A percentile compares a stretch with the other conserved stretches of the same genome.
Evolutionary conservation across 2,329 filamentous ascomycete genomes (phyloP).

Genomic region (Fusarium sp.): DNA sequence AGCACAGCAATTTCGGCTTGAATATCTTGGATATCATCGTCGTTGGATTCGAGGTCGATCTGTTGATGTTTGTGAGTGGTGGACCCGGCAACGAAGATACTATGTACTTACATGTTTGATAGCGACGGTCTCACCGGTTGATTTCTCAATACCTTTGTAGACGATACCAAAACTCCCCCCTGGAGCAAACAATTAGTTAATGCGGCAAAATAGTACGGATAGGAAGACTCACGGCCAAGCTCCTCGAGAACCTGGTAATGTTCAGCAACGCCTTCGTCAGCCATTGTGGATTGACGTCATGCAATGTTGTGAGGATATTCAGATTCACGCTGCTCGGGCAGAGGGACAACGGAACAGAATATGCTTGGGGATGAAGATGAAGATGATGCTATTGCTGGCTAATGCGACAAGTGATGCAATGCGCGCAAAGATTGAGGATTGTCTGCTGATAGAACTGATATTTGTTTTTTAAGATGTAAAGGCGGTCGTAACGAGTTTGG

Average conservation of each 20-base stretch:
- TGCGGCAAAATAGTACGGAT: not conserved
- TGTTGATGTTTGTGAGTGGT: conserved; percentile 56
- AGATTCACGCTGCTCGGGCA: conserved; percentile 21
- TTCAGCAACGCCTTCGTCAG: conserved; percentile 77
- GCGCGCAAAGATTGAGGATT: conserved; percentile 1
- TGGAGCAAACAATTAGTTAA: conserved; percentile 56
- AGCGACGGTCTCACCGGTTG: conserved; percentile 92
- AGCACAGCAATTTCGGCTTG: conserved; percentile 97
- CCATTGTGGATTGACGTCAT: conserved; percentile 60
- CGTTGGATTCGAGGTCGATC: conserved; percentile 99
- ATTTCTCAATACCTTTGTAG: conserved; percentile 94
- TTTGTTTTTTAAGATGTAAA: conserved; percentile 12
- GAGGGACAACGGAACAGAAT: conserved; percentile 15
- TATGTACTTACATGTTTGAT: conserved; percentile 86
- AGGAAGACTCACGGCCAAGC: conserved; percentile 81
- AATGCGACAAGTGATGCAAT: not conserved
- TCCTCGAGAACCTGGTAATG: conserved; percentile 97
- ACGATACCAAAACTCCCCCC: conserved; percentile 96
- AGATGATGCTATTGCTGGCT: conserved; percentile 13
- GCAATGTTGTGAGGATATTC: conserved; percentile 35
- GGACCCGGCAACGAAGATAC: conserved; percentile 26
- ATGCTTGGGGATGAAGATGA: conserved; percentile 17
- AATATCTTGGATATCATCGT: conserved; percentile 98
- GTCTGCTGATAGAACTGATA: conserved; percentile 18
- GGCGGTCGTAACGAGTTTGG: conserved; percentile 17